Evolutionary conservation across 73 alveolate species (phyloP).

Genomic region (Breviolum minutum): DNA sequence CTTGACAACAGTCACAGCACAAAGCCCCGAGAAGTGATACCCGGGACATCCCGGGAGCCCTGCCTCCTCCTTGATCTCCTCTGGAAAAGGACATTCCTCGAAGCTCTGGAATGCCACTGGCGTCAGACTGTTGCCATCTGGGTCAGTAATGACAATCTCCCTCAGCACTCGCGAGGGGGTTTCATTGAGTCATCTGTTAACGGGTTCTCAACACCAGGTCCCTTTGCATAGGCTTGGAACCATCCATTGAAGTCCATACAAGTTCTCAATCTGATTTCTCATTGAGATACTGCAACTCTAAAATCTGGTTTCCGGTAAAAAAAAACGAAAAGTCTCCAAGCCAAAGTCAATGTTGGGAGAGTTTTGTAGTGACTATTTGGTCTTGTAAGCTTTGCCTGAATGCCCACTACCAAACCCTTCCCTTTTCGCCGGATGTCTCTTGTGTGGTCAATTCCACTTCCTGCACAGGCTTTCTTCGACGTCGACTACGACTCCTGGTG

Average conservation of each 20-base stretch:
- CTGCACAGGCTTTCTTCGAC: constrained; percentile 1
- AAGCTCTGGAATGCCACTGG: constrained; percentile 59
- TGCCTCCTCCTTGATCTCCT: constrained; percentile 79
- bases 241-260: neutral
- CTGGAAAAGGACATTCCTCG: constrained; percentile 65
- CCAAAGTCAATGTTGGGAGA: no score
- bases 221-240: neutral
- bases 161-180: constrained; percentile 2
- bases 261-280: no score
- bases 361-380: no score
- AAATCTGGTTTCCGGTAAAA: no score
- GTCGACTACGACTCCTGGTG: constrained; percentile 45
- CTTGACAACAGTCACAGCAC: no score
- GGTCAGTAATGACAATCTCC: constrained; percentile 77
- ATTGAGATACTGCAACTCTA: no score
- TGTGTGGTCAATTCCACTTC: constrained; percentile 24
- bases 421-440: neutral
- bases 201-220: neutral
- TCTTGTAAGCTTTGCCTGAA: no score
- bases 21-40: no score
- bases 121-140: constrained; percentile 56
- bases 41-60: neutral
- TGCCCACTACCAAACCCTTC: no score
- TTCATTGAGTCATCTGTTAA: neutral
- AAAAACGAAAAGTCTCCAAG: no score